These are phyloP conservation scores for Ganoderma lucidum DNA, from an alignment of 1,284 basidiomycete genomes.

Conservation along the genomic window DNA sequence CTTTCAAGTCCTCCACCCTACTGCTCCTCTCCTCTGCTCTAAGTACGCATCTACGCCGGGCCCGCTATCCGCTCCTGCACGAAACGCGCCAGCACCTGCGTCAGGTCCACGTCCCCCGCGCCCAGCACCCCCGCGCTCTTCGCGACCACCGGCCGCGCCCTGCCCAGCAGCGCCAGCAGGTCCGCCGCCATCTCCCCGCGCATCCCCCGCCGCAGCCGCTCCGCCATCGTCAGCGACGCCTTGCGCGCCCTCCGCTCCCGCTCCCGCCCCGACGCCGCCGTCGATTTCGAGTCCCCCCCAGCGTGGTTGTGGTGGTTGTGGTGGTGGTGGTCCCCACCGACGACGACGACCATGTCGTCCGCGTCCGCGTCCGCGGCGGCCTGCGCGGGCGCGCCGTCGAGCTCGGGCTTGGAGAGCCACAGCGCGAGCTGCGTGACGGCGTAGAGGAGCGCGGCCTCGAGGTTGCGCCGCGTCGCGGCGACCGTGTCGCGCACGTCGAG, in stretches of 20 bases:
- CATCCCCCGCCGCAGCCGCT: slow-evolving; percentile 74
- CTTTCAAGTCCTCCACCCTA: too few relatives aligned
- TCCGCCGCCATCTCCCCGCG: slow-evolving; percentile 82
- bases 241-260: slow-evolving; percentile 54
- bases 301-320: too few relatives aligned
- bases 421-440: slow-evolving; percentile 79
- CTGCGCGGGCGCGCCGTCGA: slow-evolving; percentile 46
- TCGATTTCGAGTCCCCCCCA: slow-evolving; percentile 28
- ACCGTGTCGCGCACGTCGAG: slow-evolving; percentile 67
- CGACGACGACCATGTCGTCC: slow-evolving; percentile 47
- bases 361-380: slow-evolving; percentile 50
- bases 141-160: slow-evolving; percentile 65
- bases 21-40: not conserved
- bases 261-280: slow-evolving; percentile 53
- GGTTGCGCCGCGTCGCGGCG: slow-evolving; percentile 60
- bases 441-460: slow-evolving; percentile 80
- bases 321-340: not conserved
- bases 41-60: slow-evolving; percentile 26
- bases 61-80: slow-evolving; percentile 64
- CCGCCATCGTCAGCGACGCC: slow-evolving; percentile 63
- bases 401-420: slow-evolving; percentile 76
- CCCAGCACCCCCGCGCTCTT: slow-evolving; percentile 60
- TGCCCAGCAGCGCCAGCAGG: slow-evolving; percentile 69
- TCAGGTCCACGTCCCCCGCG: slow-evolving; percentile 58
- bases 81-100: slow-evolving; percentile 65